Percentiles rank a stretch among this genome's conserved stretches.
Conservation (phyloP, 2,329 filamentous ascomycete genomes). For the Aureobasidium subglaciale region DNA sequence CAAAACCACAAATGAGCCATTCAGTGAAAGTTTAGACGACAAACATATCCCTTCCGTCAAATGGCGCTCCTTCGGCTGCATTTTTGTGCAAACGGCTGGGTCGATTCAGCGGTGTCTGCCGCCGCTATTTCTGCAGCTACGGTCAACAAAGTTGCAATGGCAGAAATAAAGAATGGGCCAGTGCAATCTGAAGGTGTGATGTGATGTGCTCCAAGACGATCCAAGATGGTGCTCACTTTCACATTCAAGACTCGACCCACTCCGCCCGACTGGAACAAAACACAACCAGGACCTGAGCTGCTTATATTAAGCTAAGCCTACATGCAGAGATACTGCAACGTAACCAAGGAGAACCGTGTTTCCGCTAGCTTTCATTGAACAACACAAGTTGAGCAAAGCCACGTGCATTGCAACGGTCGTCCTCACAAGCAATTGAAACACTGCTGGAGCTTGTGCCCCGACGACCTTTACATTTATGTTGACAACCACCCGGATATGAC, state of each 20-base stretch:
- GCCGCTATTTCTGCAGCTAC: conserved; percentile 11
- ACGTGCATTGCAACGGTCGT: background rate
- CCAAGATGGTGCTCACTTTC: background rate
- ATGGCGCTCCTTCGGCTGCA: background rate
- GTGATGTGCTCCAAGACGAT: conserved; percentile 3
- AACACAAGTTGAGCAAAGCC: background rate
- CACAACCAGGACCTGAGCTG: background rate
- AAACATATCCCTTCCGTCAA: conserved; percentile 2
- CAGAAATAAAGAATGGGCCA: background rate
- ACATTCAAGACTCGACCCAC: background rate
- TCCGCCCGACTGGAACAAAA: background rate
- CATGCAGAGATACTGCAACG: background rate
- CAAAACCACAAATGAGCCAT: background rate
- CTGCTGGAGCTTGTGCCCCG: background rate
- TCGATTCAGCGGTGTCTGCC: conserved; percentile 5
- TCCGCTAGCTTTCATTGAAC: background rate
- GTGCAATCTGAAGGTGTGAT: conserved; percentile 3
- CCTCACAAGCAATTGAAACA: background rate
- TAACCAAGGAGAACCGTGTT: background rate
- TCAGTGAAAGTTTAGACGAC: background rate
- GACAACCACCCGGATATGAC: background rate
- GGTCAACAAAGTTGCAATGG: conserved; percentile 1
- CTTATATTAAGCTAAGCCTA: background rate
- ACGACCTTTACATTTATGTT: background rate
- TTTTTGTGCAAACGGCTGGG: conserved; percentile 9